A percentile compares a stretch with the other conserved stretches of the same genome.
These are phyloP conservation scores for Eutrema japonicum DNA, from an alignment of 345 rosid genomes.

Conservation along the genomic window DNA sequence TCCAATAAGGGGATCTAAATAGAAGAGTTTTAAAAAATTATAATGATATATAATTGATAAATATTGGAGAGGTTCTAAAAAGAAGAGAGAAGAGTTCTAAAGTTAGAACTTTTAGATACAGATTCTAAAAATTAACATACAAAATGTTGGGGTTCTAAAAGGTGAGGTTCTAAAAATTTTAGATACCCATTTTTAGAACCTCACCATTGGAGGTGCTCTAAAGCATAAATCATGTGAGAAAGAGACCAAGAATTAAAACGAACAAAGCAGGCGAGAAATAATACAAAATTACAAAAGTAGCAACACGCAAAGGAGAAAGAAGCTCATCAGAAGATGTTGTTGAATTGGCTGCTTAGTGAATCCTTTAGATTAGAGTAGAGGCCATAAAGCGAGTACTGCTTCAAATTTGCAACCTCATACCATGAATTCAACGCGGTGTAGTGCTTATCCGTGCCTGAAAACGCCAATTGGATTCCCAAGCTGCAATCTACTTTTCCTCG, in stretches of 20 bases:
- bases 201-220: no score
- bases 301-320: slow-evolving; percentile 22
- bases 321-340: slow-evolving; percentile 57
- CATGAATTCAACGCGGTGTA: slow-evolving; percentile 81
- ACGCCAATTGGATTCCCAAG: slow-evolving; percentile 91
- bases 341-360: slow-evolving; percentile 74
- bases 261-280: slow-evolving; percentile 20
- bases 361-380: slow-evolving; percentile 79
- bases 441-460: slow-evolving; percentile 98
- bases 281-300: slow-evolving; percentile 25
- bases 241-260: slow-evolving; percentile 15
- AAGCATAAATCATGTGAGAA: slow-evolving; percentile 3
- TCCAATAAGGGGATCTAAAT: no score
- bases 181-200: no score
- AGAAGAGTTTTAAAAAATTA: no score
- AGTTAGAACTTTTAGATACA: no score
- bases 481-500: slow-evolving; percentile 87
- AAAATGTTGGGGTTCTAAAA: no score
- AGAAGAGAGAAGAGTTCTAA: no score
- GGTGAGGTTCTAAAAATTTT: no score
- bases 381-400: slow-evolving; percentile 90
- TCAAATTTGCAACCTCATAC: slow-evolving; percentile 91
- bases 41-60: no score
- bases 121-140: no score
- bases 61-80: no score